Conservation (phyloP, 2,329 filamentous ascomycete species). For the Lecanicillium sp. region DNA sequence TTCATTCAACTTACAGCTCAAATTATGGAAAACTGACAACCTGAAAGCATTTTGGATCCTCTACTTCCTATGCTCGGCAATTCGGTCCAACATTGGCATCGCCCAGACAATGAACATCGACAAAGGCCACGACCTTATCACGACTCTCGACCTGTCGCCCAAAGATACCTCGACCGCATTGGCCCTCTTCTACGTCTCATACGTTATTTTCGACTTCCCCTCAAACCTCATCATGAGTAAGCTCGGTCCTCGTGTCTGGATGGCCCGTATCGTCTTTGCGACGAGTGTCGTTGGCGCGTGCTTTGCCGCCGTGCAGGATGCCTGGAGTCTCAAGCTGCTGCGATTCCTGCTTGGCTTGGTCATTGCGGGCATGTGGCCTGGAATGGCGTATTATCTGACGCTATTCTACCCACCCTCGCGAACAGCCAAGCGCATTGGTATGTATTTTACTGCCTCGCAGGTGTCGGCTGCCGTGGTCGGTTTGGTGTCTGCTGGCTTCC, state of each 20-base stretch:
- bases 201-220: constrained; percentile 82
- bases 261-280: constrained; percentile 82
- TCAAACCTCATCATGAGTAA: constrained; percentile 85
- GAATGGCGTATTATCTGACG: constrained; percentile 88
- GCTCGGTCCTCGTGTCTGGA: constrained; percentile 80
- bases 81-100: constrained; percentile 84
- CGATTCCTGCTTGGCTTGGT: constrained; percentile 79
- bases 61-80: constrained; percentile 88
- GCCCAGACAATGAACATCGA: constrained; percentile 87
- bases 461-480: constrained; percentile 85
- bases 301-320: constrained; percentile 71
- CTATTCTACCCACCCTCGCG: constrained; percentile 84
- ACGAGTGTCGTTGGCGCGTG: constrained; percentile 79
- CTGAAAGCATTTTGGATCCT: constrained; percentile 70
- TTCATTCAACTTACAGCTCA: not conserved
- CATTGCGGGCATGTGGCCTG: constrained; percentile 90
- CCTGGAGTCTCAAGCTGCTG: constrained; percentile 84
- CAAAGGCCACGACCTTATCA: constrained; percentile 64
- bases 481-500: constrained; percentile 82
- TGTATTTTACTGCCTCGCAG: constrained; percentile 84
- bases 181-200: constrained; percentile 85
- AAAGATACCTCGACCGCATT: constrained; percentile 78
- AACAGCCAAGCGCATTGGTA: constrained; percentile 79
- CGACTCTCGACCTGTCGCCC: constrained; percentile 57
- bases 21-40: constrained; percentile 1